These are phyloP conservation scores for Aspergillus leporis DNA, from an alignment of 495 filamentous ascomycete genomes.

Conservation along the genomic window DNA sequence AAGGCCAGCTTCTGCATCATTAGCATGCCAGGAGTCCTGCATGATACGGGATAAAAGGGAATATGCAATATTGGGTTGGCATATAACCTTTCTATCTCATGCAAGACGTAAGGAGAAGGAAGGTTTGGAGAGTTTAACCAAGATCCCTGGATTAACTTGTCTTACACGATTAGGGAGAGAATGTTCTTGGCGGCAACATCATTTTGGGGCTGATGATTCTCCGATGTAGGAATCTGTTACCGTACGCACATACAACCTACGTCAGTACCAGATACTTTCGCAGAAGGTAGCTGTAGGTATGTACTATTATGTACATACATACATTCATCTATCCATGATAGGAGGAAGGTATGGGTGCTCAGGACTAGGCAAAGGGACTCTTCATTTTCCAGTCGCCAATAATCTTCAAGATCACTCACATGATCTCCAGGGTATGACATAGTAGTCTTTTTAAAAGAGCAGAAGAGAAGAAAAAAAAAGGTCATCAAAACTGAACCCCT, in stretches of 20 bases:
- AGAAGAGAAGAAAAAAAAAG: not conserved
- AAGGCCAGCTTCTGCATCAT: not conserved
- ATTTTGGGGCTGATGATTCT: slow-evolving; percentile 5
- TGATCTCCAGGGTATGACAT: slow-evolving; percentile 1
- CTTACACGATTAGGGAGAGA: slow-evolving; percentile 5
- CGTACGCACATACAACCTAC: not conserved
- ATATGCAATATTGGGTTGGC: not conserved
- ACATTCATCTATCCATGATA: not conserved
- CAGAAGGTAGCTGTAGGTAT: not conserved
- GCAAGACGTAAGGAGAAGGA: slow-evolving; percentile 5
- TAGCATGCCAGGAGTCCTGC: slow-evolving; percentile 6
- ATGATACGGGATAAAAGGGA: not conserved
- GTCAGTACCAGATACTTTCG: not conserved
- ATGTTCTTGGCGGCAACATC: slow-evolving; percentile 6
- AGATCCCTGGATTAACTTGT: slow-evolving; percentile 3
- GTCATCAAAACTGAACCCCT: not conserved
- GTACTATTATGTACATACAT: not conserved
- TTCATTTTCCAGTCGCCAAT: not conserved
- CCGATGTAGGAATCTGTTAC: slow-evolving; percentile 10
- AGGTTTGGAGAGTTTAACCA: not conserved
- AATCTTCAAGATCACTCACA: not conserved
- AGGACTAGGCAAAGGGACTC: not conserved
- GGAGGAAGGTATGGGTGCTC: not conserved
- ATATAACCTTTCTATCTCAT: slow-evolving; percentile 8
- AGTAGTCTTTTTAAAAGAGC: not conserved